Conservation (phyloP, 1,139 yeast genomes). For the Lodderomyces oxycetoniae region DNA sequence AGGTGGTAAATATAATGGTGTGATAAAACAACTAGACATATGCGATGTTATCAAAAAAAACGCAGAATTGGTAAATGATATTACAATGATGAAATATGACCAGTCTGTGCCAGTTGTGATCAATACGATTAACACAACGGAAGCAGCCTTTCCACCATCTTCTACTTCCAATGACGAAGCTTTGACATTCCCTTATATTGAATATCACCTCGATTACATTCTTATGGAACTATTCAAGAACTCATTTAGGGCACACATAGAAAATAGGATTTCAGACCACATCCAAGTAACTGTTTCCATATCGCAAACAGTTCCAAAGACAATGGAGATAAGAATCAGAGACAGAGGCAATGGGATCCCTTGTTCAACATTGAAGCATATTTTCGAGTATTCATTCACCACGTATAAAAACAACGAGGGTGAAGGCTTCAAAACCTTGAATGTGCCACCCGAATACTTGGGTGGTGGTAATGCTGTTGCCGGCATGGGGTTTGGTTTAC, state of each 20-base stretch:
- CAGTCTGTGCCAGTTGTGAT: slow-evolving; percentile 58
- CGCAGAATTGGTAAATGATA: slow-evolving; percentile 73
- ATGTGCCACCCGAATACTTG: slow-evolving; percentile 59
- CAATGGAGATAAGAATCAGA: slow-evolving; percentile 63
- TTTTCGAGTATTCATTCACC: slow-evolving; percentile 83
- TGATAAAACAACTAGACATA: slow-evolving; percentile 61
- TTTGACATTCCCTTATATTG: slow-evolving; percentile 66
- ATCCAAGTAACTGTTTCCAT: slow-evolving; percentile 65
- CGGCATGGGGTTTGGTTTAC: slow-evolving; percentile 95
- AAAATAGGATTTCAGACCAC: slow-evolving; percentile 55
- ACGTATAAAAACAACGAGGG: slow-evolving; percentile 66
- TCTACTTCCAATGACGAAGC: slow-evolving; percentile 14
- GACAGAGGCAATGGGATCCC: slow-evolving; percentile 90
- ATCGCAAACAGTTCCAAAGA: slow-evolving; percentile 30
- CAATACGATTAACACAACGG: slow-evolving; percentile 40
- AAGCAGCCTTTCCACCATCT: slow-evolving; percentile 16
- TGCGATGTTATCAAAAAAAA: slow-evolving; percentile 57
- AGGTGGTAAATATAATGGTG: slow-evolving; percentile 58
- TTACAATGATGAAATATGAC: slow-evolving; percentile 78
- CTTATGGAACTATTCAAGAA: slow-evolving; percentile 85
- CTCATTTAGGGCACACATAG: slow-evolving; percentile 81
- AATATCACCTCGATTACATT: slow-evolving; percentile 81
- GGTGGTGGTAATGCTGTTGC: slow-evolving; percentile 71
- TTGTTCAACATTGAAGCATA: slow-evolving; percentile 55
- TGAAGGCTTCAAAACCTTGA: slow-evolving; percentile 52